These are phyloP conservation scores for Fraxinus nigra DNA, from an alignment of 305 asterid species.

Conservation along the genomic window DNA sequence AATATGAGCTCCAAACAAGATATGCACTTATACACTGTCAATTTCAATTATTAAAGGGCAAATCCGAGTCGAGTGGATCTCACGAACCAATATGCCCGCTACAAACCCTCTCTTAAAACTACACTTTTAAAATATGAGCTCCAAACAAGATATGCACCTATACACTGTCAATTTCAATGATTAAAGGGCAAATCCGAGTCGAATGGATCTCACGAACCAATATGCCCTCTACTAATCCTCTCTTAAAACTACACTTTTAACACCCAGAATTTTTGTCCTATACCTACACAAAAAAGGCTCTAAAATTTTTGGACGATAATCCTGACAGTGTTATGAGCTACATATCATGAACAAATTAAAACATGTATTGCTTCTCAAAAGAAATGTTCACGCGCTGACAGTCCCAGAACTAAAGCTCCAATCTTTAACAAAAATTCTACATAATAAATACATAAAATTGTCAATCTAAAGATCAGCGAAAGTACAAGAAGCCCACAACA, in stretches of 20 bases:
- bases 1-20: slow-evolving; percentile 7
- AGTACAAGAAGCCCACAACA: slow-evolving; percentile 26
- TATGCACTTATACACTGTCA: too few species aligned
- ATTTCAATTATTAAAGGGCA: too few species aligned
- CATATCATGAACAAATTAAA: slow-evolving; percentile 9
- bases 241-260: not conserved
- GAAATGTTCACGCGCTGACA: slow-evolving; percentile 16
- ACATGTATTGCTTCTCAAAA: slow-evolving; percentile 7
- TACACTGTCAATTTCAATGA: too few species aligned
- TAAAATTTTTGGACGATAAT: slow-evolving; percentile 19
- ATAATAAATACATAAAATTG: slow-evolving; percentile 7
- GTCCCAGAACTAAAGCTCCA: slow-evolving; percentile 19
- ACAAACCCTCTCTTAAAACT: not conserved
- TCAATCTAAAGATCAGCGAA: slow-evolving; percentile 8
- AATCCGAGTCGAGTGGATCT: too few species aligned
- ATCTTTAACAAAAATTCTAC: slow-evolving; percentile 15
- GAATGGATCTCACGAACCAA: too few species aligned
- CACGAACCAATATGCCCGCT: not conserved
- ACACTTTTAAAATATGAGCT: not conserved
- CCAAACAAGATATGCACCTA: not conserved
- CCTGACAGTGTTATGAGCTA: slow-evolving; percentile 29
- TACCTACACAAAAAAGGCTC: slow-evolving; percentile 19
- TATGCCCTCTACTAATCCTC: not conserved
- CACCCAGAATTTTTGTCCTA: slow-evolving; percentile 12
- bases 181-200: too few species aligned